Percentiles rank a stretch among this genome's conserved stretches.
Conservation (phyloP, 441 rosid genomes). For the Brassica hybrid region DNA sequence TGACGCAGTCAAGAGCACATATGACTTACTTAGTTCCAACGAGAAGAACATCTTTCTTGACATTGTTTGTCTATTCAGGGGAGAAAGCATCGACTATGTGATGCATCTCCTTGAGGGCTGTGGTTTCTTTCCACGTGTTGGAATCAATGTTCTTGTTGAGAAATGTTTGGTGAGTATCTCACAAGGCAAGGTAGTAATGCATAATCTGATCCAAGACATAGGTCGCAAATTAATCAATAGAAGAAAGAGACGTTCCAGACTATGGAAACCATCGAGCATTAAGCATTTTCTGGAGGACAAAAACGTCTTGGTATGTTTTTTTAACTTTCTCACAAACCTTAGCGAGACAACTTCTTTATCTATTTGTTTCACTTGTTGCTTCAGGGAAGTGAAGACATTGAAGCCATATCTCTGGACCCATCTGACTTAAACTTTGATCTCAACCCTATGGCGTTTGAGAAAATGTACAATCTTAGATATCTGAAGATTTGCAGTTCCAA, state of each 20-base stretch:
- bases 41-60: constrained; percentile 1
- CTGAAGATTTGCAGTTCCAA: background rate
- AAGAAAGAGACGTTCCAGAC: background rate
- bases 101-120: background rate
- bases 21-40: background rate
- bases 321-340: background rate
- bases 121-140: background rate
- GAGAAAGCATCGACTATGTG: background rate
- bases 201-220: background rate
- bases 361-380: background rate
- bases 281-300: background rate
- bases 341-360: background rate
- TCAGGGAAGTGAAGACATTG: background rate
- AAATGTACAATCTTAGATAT: background rate
- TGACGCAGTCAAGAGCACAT: background rate
- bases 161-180: constrained; percentile 1
- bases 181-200: background rate
- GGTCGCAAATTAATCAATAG: background rate
- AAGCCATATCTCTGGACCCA: background rate
- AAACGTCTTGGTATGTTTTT: background rate
- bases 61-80: background rate
- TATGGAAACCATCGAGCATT: background rate
- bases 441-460: background rate
- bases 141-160: background rate
- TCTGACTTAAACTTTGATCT: background rate